Conservation (phyloP, 1,284 basidiomycete species). For the Fomitiporia mediterranea region DNA sequence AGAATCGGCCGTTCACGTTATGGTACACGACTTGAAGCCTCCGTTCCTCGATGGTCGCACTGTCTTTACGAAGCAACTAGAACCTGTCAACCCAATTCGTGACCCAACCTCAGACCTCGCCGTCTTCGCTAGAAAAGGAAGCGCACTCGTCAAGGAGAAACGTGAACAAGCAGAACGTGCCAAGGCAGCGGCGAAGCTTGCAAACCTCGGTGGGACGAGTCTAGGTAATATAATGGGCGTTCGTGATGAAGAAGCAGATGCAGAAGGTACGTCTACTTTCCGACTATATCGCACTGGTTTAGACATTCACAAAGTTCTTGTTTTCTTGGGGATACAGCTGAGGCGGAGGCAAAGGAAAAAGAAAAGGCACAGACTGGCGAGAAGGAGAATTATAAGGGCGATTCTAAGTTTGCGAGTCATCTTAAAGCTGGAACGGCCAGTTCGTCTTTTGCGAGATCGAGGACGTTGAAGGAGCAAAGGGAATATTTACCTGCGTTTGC, state of each 20-base stretch:
- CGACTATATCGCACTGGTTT: conserved; percentile 41
- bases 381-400: conserved; percentile 82
- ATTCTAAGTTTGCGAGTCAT: conserved; percentile 94
- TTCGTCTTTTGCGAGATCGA: conserved; percentile 76
- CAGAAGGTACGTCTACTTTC: conserved; percentile 59
- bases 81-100: conserved; percentile 94
- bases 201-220: conserved; percentile 86
- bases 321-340: conserved; percentile 36
- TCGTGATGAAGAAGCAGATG: conserved; percentile 88
- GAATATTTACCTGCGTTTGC: conserved; percentile 99
- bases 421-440: conserved; percentile 76
- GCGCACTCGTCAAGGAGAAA: conserved; percentile 89
- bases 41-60: conserved; percentile 97
- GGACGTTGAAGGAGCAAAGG: conserved; percentile 91
- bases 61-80: conserved; percentile 94
- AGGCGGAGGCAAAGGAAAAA: conserved; percentile 48
- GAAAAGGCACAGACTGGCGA: conserved; percentile 50
- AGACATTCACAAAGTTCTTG: conserved; percentile 69
- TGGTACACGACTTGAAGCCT: conserved; percentile 96
- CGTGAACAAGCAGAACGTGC: conserved; percentile 93
- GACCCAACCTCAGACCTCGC: conserved; percentile 95
- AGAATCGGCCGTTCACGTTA: conserved; percentile 93
- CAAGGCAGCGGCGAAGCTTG: conserved; percentile 93
- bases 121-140: conserved; percentile 93
- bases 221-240: conserved; percentile 98